Base-by-base conservation (phyloP, 2,329 filamentous ascomycete genomes). In the Cladosporium austrohemisphaericum region DNA sequence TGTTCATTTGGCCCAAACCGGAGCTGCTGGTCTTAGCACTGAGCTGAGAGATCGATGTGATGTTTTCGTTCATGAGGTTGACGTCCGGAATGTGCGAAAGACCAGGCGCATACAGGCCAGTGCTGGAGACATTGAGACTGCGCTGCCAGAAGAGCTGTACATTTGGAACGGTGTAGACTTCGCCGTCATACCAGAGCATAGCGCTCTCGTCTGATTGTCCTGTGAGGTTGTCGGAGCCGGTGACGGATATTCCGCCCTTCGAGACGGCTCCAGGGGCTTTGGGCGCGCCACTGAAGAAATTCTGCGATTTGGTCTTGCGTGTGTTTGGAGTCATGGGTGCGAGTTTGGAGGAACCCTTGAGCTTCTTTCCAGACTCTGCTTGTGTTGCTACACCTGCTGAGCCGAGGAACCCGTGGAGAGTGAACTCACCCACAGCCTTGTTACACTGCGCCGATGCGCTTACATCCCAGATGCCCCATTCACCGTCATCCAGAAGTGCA, bases 391-490 rank as follows among this genome's bases (percentile, higher is more conserved):
- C 46, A 31, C 45, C 52, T 13, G 60, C 50, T 5, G 57, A 50
- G 19, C 58, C 60, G 4, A 68, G 52, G 47, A 54, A 66, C 13
- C 65, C 64, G 18, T 55, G 55, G 7, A 66, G 49, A 2, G 55
- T 55, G 32, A 67, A 65, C 7, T 61, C 54, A 33, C 58, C 56
- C 13, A 60, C 36, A 5, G 43, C 52, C 28, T 60, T 61, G 31
- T 51, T 54, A 20, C 44, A 26, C 33, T 53, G 41, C 5, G 53
- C 19, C 8, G 54, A 18, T 20, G 49, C 51, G 19, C 29, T 40
- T 4, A 72, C 55, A 53, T 74, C 72, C 74, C 75, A 77, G n/a
- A 77, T 64, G 10, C 75, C 75, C 75, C 75, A 78, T 60, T 76
- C 71, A 8, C 75, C 75, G 55, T 76, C 74, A 46, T 69, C 65